Conservation (phyloP, 202 grass and related monocot species). For the Setaria italica region DNA sequence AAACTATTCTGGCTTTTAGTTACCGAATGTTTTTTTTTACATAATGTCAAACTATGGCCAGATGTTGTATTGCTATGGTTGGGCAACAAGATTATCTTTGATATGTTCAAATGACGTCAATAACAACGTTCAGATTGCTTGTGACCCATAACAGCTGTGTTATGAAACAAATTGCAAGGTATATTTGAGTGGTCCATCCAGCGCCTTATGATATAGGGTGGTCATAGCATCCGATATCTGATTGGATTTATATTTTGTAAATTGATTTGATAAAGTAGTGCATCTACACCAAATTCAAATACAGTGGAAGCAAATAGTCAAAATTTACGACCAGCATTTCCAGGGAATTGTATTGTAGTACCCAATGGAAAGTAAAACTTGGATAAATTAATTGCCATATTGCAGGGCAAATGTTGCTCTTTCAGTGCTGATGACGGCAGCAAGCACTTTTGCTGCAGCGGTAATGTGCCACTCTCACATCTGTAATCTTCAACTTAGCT, state of each 20-base stretch:
- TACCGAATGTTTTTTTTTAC: neutral
- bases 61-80: neutral
- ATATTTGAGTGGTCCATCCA: neutral
- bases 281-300: slow-evolving; percentile 16
- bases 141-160: neutral
- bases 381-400: slow-evolving; percentile 12
- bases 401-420: slow-evolving; percentile 93
- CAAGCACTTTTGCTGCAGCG: slow-evolving; percentile 82
- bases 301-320: neutral
- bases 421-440: slow-evolving; percentile 92
- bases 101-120: neutral
- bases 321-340: neutral
- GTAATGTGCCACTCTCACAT: slow-evolving; percentile 54
- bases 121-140: neutral
- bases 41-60: neutral
- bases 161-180: neutral
- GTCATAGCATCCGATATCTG: neutral
- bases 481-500: neutral
- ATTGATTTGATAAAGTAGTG: neutral
- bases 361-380: slow-evolving; percentile 1
- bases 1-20: neutral
- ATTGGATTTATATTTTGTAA: neutral
- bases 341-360: neutral
- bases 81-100: slow-evolving; percentile 1
- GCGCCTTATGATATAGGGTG: neutral